These are phyloP conservation scores for Podospora anserina DNA, from an alignment of 495 filamentous ascomycete genomes.

Conservation along the genomic window DNA sequence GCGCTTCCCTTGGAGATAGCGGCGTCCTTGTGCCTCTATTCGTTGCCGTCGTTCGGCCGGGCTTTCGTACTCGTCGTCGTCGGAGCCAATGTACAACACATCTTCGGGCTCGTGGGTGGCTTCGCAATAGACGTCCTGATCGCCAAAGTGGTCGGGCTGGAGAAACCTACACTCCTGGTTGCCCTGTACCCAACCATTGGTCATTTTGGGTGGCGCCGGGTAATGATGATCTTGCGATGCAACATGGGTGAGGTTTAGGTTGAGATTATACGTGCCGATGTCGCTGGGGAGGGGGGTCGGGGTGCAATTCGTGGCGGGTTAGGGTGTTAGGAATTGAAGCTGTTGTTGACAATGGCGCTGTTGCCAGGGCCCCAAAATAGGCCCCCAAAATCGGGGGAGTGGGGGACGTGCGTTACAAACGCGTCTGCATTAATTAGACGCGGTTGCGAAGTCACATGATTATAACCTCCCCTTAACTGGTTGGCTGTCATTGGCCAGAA, in stretches of 20 bases:
- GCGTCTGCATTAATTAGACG: slow-evolving; percentile 27
- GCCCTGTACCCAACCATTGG: slow-evolving; percentile 8
- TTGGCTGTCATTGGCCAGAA: background rate
- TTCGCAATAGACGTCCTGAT: slow-evolving; percentile 45
- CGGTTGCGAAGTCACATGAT: slow-evolving; percentile 31
- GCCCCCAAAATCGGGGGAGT: slow-evolving; percentile 6
- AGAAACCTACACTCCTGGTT: slow-evolving; percentile 19
- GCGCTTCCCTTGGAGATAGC: slow-evolving; percentile 57
- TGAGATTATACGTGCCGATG: background rate
- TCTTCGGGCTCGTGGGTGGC: slow-evolving; percentile 36
- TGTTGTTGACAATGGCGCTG: slow-evolving; percentile 1
- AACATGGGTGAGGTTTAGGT: background rate
- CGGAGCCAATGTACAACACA: slow-evolving; percentile 53
- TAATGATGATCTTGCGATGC: background rate
- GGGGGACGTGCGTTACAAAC: slow-evolving; percentile 13
- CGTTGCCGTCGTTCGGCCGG: slow-evolving; percentile 52
- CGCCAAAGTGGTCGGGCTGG: slow-evolving; percentile 20
- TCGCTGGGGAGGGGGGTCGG: background rate
- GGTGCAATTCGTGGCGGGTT: background rate
- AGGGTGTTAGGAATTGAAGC: slow-evolving; percentile 1
- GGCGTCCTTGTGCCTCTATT: slow-evolving; percentile 56
- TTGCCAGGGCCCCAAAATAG: slow-evolving; percentile 15
- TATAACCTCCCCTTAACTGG: background rate
- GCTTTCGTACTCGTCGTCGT: slow-evolving; percentile 51
- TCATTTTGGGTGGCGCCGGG: background rate